Percentiles rank a stretch among this genome's conserved stretches.
These are phyloP conservation scores for Yarrowia phangngaensis DNA, from an alignment of 805 yeast species.

Conservation along the genomic window DNA sequence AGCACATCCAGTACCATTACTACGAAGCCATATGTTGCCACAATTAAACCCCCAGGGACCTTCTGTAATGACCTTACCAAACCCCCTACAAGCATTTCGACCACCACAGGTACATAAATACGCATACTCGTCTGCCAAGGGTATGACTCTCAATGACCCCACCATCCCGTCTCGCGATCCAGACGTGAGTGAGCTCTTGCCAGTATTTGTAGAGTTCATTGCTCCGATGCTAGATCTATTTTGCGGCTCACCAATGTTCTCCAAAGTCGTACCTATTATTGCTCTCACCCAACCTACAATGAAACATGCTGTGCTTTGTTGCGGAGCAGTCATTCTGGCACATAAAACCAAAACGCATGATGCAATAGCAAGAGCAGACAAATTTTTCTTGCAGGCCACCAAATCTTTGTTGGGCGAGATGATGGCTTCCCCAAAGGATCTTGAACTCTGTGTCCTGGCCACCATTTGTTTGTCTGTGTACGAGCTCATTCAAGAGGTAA, in stretches of 20 bases:
- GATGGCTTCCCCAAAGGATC: constrained; percentile 7
- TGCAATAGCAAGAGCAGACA: constrained; percentile 1
- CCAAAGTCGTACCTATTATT: constrained; percentile 17
- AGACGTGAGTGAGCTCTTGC: constrained; percentile 6
- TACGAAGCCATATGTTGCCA: too few relatives aligned
- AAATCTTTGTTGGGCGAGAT: constrained; percentile 7
- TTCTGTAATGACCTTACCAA: too few relatives aligned
- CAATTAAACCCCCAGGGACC: too few relatives aligned
- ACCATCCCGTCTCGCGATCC: constrained; percentile 7
- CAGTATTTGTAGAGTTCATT: constrained; percentile 17
- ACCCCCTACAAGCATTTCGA: constrained; percentile 7
- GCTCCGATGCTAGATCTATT: constrained; percentile 18
- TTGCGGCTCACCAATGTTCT: constrained; percentile 21
- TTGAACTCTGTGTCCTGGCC: constrained; percentile 8
- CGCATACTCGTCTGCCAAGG: constrained; percentile 8
- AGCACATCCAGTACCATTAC: neutral
- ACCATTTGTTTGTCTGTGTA: constrained; percentile 13
- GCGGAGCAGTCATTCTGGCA: constrained; percentile 17
- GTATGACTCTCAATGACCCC: constrained; percentile 19
- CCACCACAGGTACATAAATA: constrained; percentile 6
- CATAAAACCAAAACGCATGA: neutral
- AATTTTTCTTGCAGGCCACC: constrained; percentile 17
- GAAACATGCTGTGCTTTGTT: neutral
- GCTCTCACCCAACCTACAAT: constrained; percentile 6
- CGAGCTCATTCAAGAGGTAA: constrained; percentile 16